Evolutionary conservation across 208 protist genomes (phyloP).

Genomic region (Trichomonas tenax): DNA sequence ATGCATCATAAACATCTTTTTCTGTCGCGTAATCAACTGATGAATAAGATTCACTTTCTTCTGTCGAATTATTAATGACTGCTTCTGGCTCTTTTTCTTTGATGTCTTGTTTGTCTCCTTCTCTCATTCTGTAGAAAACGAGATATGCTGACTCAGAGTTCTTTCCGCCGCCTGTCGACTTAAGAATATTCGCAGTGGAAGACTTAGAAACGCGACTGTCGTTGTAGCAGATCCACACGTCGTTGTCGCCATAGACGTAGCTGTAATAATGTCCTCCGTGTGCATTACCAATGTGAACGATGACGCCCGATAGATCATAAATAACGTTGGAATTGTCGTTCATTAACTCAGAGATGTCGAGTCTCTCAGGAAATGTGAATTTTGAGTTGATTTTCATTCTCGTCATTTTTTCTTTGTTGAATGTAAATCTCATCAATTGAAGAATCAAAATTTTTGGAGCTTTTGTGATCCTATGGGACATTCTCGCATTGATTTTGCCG

Average conservation of each 20-base stretch:
- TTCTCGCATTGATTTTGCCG: not conserved
- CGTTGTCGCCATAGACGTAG: not conserved
- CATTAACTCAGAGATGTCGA: not conserved
- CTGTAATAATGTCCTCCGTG: not conserved
- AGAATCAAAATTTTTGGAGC: not conserved
- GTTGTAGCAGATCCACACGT: not conserved
- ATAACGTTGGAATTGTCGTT: not conserved
- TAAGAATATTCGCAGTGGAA: not conserved
- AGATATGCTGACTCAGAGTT: not conserved
- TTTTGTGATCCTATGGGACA: not conserved
- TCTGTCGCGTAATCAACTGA: not conserved
- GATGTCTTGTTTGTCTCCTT: not conserved
- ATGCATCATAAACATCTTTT: not conserved
- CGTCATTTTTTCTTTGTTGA: not conserved
- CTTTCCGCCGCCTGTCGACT: not conserved
- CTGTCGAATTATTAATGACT: not conserved
- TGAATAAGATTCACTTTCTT: not conserved
- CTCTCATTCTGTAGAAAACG: not conserved
- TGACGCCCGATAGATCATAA: not conserved
- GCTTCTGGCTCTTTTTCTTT: not conserved
- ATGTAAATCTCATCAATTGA: not conserved
- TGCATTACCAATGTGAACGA: not conserved
- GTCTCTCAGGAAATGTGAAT: not conserved
- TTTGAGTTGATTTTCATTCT: not conserved
- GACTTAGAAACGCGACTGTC: not conserved